These are phyloP conservation scores for Tardiomyces digboiensis DNA, from an alignment of 1,139 yeast species.

Conservation along the genomic window DNA sequence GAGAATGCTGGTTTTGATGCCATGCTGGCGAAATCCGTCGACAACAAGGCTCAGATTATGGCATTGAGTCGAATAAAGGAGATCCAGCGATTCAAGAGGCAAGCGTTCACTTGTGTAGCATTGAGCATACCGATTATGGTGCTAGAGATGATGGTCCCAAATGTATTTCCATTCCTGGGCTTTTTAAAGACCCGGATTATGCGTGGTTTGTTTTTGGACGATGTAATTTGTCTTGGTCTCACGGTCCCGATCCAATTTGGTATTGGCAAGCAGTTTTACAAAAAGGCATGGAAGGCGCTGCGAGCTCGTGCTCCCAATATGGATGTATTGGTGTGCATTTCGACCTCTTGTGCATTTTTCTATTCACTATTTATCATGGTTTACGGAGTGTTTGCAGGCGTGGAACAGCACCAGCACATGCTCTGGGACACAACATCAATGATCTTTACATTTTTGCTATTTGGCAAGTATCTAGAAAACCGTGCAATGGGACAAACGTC, in stretches of 20 bases:
- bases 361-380: slow-evolving; percentile 60
- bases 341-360: slow-evolving; percentile 69
- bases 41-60: slow-evolving; percentile 54
- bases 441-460: slow-evolving; percentile 72
- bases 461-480: slow-evolving; percentile 88
- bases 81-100: slow-evolving; percentile 56
- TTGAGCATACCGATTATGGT: slow-evolving; percentile 59
- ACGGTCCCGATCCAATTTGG: slow-evolving; percentile 62
- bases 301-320: slow-evolving; percentile 77
- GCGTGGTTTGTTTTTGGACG: slow-evolving; percentile 31
- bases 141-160: slow-evolving; percentile 40
- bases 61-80: slow-evolving; percentile 63
- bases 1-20: slow-evolving; percentile 43
- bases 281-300: slow-evolving; percentile 56
- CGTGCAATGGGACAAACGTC: slow-evolving; percentile 94
- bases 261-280: slow-evolving; percentile 55
- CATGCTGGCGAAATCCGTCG: slow-evolving; percentile 32
- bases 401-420: slow-evolving; percentile 33
- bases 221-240: slow-evolving; percentile 51
- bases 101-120: slow-evolving; percentile 40
- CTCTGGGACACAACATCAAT: slow-evolving; percentile 83
- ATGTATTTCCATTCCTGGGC: slow-evolving; percentile 15
- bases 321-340: slow-evolving; percentile 85
- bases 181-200: slow-evolving; percentile 17
- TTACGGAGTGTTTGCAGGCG: slow-evolving; percentile 32